Base-by-base conservation (phyloP, 306 rosid species). In the Oxytropis ochrocephala region DNA sequence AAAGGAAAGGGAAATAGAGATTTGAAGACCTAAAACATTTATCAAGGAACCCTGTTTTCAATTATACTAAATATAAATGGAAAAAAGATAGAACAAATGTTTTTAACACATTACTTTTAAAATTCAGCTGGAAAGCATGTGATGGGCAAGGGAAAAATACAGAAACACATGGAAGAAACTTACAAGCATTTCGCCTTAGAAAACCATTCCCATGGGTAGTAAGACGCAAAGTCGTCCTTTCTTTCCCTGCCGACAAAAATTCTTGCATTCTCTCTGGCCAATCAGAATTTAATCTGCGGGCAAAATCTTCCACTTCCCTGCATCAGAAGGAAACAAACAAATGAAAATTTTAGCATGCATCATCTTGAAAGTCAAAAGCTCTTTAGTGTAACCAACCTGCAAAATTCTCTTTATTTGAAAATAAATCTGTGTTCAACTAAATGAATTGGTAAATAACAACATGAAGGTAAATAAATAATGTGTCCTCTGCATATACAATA, bases 281-380 rank as follows among this genome's bases (percentile, higher is more conserved):
- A 71, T 84, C 89, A 49, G 97, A 91, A 82, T 91, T 91, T 79
- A 95, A 81, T 82, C 95, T 89, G 58, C 97, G 91, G 8, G 96
- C 91, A 69, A 95, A 95, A 84, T 91, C 99, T 83, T 87, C 95
- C 59, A 95, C 99, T 80, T 95, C 99, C 87, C 99, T 95, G 84
- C 74, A 69, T 74, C 75, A 52, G 69, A 79, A 62, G 73, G 50
- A 78, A 29, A 9, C 43, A 30, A 59, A 4, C 17, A 13, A 66
- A 48, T 62, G 17, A 49, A 59, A 43, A 53, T 60, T 52, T 70
- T 59, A 47, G 75, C 0, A 3, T n/a, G 50, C 50, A 33, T 11
- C 35, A 16, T 64, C 43, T 39, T 43, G 16, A 42, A 72, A 56
- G 14, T 39, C 38, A 14, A 42, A 72, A 56, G 14, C 53, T 16